A percentile compares a stretch with the other conserved stretches of the same genome.
Evolutionary conservation across 2,329 filamentous ascomycete genomes (phyloP).

Genomic region (Fusarium kyushuense): DNA sequence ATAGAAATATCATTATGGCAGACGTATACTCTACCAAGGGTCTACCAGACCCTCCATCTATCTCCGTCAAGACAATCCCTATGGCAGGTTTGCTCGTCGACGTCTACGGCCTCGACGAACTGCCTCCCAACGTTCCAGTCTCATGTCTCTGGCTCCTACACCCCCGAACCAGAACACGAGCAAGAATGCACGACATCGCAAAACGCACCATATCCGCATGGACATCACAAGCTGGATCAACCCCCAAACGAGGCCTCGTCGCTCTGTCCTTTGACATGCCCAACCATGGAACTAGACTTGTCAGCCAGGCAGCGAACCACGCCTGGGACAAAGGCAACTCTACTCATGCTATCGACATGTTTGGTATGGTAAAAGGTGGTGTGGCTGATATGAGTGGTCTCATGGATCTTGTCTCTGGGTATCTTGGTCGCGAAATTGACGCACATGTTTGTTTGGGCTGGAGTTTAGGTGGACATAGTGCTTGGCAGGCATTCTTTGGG

Average conservation of each 20-base stretch:
- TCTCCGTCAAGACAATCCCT: constrained; percentile 75
- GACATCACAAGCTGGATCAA: constrained; percentile 60
- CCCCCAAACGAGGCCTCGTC: constrained; percentile 70
- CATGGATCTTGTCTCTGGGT: constrained; percentile 82
- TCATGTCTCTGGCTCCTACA: constrained; percentile 94
- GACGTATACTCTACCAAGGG: constrained; percentile 51
- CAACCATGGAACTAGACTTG: constrained; percentile 84
- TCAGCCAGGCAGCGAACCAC: constrained; percentile 76
- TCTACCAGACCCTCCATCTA: constrained; percentile 56
- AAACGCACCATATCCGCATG: constrained; percentile 75
- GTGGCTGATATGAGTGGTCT: constrained; percentile 80
- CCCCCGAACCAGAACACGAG: constrained; percentile 76
- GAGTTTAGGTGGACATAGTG: constrained; percentile 86
- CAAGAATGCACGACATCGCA: constrained; percentile 81
- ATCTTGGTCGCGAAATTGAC: constrained; percentile 66
- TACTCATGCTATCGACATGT: constrained; percentile 92
- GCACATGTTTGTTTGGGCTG: constrained; percentile 84
- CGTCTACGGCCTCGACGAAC: constrained; percentile 83
- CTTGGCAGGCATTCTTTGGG: constrained; percentile 84
- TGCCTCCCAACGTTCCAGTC: constrained; percentile 68
- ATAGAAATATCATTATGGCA: constrained; percentile 33
- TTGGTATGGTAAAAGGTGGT: constrained; percentile 78
- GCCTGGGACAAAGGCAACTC: constrained; percentile 84
- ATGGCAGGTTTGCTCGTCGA: constrained; percentile 84
- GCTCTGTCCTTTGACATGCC: constrained; percentile 91